Percentiles rank a stretch among this genome's conserved stretches.
phyloP scores from a whole-genome alignment of 148 eudicot species.

The Talinum fruticosum region DNA sequence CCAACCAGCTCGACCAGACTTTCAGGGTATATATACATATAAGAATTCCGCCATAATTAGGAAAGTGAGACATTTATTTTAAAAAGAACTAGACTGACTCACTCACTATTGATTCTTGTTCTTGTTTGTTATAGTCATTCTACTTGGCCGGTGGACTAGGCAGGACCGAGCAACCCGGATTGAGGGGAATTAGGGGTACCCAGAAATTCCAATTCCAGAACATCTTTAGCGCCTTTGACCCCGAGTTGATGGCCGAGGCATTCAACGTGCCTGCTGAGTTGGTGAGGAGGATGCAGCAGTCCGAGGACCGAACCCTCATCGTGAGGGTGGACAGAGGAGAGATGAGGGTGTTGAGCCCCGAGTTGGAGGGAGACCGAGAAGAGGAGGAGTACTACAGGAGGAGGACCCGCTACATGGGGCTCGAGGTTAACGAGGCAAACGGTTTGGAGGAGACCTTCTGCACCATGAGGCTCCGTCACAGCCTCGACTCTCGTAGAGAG shows the following conservation, averaged over 20 bases:
- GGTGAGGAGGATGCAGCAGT: slow-evolving; percentile 41
- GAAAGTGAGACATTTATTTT: no score
- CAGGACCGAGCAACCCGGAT: slow-evolving; percentile 20
- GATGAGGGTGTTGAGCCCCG: slow-evolving; percentile 27
- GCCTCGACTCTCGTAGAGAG: slow-evolving; percentile 38
- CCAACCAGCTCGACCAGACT: slow-evolving; percentile 67
- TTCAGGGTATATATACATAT: slow-evolving; percentile 53
- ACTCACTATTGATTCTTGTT: no score
- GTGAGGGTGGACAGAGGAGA: slow-evolving; percentile 39
- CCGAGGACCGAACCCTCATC: slow-evolving; percentile 37
- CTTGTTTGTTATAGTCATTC: slow-evolving; percentile 33
- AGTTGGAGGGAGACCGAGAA: slow-evolving; percentile 16
- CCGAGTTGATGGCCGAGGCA: slow-evolving; percentile 52
- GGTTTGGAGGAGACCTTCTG: slow-evolving; percentile 53
- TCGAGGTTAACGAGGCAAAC: slow-evolving; percentile 30
- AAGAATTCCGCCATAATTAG: no score
- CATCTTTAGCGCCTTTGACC: slow-evolving; percentile 46
- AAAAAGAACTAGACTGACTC: no score
- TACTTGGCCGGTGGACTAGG: slow-evolving; percentile 55
- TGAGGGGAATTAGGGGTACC: slow-evolving; percentile 9
- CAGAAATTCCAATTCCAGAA: slow-evolving; percentile 30
- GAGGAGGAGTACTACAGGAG: slow-evolving; percentile 18
- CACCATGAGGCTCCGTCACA: slow-evolving; percentile 45
- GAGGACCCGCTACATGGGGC: slow-evolving; percentile 27
- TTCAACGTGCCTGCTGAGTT: slow-evolving; percentile 32